Evolutionary conservation across 345 rosid species (phyloP).

Genomic region (Pugionium cornutum): DNA sequence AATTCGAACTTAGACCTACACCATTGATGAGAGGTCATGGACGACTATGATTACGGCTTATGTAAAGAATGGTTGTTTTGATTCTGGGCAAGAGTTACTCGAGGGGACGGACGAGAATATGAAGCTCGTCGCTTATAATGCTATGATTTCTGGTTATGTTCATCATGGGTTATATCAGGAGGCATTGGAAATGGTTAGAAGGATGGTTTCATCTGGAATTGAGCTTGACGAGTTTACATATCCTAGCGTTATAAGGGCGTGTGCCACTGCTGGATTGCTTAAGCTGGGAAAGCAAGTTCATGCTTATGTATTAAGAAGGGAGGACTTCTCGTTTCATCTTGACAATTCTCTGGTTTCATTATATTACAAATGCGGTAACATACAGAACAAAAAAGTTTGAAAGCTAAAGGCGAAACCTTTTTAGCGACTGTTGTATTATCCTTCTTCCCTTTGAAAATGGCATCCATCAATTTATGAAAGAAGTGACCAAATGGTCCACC

Average conservation of each 20-base stretch:
- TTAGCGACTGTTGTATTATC: conserved; percentile 70
- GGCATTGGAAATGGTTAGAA: conserved; percentile 41
- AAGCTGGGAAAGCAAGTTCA: conserved; percentile 40
- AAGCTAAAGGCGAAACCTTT: conserved; percentile 52
- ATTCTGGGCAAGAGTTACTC: conserved; percentile 32
- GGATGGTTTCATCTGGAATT: conserved; percentile 34
- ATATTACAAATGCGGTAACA: no score
- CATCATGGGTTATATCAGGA: conserved; percentile 34
- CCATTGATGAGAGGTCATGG: conserved; percentile 44
- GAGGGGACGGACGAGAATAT: conserved; percentile 36
- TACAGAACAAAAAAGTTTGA: conserved; percentile 5
- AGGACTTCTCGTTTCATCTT: conserved; percentile 37
- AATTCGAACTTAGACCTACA: not conserved
- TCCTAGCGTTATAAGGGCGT: conserved; percentile 42
- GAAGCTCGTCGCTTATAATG: conserved; percentile 40
- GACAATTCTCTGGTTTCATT: conserved; percentile 40
- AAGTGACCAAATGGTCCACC: conserved; percentile 93
- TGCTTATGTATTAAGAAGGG: conserved; percentile 37
- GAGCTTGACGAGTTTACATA: conserved; percentile 44
- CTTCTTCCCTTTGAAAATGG: conserved; percentile 70
- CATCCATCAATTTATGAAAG: conserved; percentile 79
- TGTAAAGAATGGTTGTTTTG: conserved; percentile 39
- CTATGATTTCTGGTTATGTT: conserved; percentile 46
- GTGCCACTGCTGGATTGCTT: conserved; percentile 41
- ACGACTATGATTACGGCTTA: conserved; percentile 43